phyloP scores from a whole-genome alignment of 2,329 filamentous ascomycete genomes.

The Leptographium procerum region DNA sequence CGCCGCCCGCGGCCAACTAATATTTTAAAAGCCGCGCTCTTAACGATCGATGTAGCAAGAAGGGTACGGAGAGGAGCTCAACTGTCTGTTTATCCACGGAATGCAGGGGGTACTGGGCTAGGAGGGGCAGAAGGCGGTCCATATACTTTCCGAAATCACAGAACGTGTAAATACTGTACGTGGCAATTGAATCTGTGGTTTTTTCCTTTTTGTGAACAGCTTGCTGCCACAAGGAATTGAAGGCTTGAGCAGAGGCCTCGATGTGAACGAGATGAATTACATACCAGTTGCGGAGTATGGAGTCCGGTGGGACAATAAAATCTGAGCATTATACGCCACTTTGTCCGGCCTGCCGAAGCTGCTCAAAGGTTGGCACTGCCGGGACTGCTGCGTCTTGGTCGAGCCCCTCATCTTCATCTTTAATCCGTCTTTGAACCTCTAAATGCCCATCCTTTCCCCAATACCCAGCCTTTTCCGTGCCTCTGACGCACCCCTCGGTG shows the following conservation, averaged over 20 bases:
- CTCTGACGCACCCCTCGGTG: slow-evolving; percentile 56
- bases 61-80: not conserved
- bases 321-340: slow-evolving; percentile 28
- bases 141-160: not conserved
- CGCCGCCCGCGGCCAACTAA: slow-evolving; percentile 41
- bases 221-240: not conserved
- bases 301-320: not conserved
- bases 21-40: not conserved
- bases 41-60: not conserved
- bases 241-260: not conserved
- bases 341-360: slow-evolving; percentile 33
- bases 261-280: not conserved
- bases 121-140: not conserved
- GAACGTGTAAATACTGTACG: slow-evolving; percentile 23
- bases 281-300: not conserved
- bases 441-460: slow-evolving; percentile 61
- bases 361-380: slow-evolving; percentile 24
- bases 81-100: not conserved
- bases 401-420: slow-evolving; percentile 44
- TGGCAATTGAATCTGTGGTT: slow-evolving; percentile 15
- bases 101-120: not conserved
- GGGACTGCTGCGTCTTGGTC: not conserved
- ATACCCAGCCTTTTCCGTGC: slow-evolving; percentile 46
- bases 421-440: slow-evolving; percentile 56
- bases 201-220: not conserved